Evolutionary conservation across 345 rosid genomes (phyloP), one percentile per base, ranked within the genome.

Genomic region (Dipteronia dyeriana): DNA sequence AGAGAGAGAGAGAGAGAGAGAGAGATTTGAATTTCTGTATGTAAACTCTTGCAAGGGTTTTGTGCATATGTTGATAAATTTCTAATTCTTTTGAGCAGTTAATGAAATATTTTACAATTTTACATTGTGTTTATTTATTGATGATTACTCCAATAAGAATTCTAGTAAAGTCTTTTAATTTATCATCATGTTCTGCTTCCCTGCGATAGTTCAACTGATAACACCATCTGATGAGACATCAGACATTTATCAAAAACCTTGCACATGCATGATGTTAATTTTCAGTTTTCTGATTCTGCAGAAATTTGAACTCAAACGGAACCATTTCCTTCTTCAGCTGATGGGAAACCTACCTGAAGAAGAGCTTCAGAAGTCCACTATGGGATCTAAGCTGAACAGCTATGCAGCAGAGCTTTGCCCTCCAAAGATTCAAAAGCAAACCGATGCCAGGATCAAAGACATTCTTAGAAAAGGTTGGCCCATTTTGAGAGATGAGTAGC

Each of bases 231-330:
- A 57, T 38, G 43, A 9, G 66, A 29, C 26, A 29, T 29, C 19
- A 19, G 34, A 38, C 19, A 1, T 22, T 23, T 26, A 29, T 65
- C 60, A 11, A 68, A 4, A 39, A 38, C 73, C 4, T 59, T 16
- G 13, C 20, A 20, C 59, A 19, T 20, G 68, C 71, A 49, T 10
- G 63, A 49, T 10, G 63, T 64, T 11, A 39, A 71, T 73, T 79
- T 76, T 17, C 16, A 17, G 16, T 62, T 17, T 20, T 16, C 54
- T 51, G 19, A 45, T 16, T 75, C 0, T 79, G 87, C 87, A 95
- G 98, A 95, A 95, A 86, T 93, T 95, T 38, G 98, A 95, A 93
- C 92, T 95, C 78, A 95, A 95, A 84, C 90, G 86, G 47, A 89
- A 81, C 69, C 89, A 94, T 2, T 81, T 95, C 63, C 97, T 93